Conservation (phyloP, 1,139 yeast genomes). For the Suhomyces yuchorum region DNA sequence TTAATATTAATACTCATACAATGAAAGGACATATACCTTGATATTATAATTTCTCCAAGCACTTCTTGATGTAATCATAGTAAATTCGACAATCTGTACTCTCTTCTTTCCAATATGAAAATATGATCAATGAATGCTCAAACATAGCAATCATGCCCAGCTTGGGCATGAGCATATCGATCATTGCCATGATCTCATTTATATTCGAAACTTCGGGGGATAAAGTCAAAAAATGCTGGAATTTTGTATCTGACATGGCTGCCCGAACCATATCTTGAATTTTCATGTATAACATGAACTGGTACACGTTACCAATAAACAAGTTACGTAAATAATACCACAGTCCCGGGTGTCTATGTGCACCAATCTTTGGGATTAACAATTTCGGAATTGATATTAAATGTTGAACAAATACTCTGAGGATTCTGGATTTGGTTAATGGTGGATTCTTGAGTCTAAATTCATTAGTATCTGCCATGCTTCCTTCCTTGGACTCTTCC, state of each 20-base stretch:
- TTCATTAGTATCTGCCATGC: slow-evolving; percentile 19
- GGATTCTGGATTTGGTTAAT: slow-evolving; percentile 17
- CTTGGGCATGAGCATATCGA: slow-evolving; percentile 28
- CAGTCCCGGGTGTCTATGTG: slow-evolving; percentile 47
- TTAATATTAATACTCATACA: background rate
- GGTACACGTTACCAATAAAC: slow-evolving; percentile 42
- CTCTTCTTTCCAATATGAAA: slow-evolving; percentile 44
- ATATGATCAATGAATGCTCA: slow-evolving; percentile 36
- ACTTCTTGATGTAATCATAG: slow-evolving; percentile 25
- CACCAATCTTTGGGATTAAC: slow-evolving; percentile 39
- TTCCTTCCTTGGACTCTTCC: slow-evolving; percentile 13
- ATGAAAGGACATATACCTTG: background rate
- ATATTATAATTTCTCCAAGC: slow-evolving; percentile 20
- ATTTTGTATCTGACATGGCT: slow-evolving; percentile 16
- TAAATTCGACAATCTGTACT: slow-evolving; percentile 38
- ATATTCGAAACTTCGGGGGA: slow-evolving; percentile 11
- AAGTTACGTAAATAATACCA: slow-evolving; percentile 45
- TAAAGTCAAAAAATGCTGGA: slow-evolving; percentile 11
- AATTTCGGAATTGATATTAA: slow-evolving; percentile 36
- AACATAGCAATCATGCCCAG: slow-evolving; percentile 28
- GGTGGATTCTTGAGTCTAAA: slow-evolving; percentile 19
- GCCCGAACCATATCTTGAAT: slow-evolving; percentile 26
- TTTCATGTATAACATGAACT: slow-evolving; percentile 41
- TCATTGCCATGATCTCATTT: slow-evolving; percentile 19
- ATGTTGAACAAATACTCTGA: slow-evolving; percentile 23